Percentiles rank a stretch among this genome's conserved stretches.
phyloP scores from a whole-genome alignment of 495 filamentous ascomycete species.

The Xanthoparmelia taractica region DNA sequence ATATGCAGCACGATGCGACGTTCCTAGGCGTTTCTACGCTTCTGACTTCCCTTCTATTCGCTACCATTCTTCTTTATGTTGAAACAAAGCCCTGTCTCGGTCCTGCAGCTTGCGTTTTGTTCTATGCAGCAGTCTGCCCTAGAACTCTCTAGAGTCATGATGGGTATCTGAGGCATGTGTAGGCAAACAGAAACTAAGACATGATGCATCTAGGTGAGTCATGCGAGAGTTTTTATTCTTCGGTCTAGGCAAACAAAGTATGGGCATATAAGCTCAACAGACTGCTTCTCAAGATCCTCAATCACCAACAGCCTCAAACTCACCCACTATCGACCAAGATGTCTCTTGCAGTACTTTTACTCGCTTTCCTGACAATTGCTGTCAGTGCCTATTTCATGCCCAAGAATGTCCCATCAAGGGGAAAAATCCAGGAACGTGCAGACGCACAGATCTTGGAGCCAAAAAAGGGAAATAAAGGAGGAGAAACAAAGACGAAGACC shows the following conservation, averaged over 20 bases:
- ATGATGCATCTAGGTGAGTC: neutral
- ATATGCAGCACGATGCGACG: neutral
- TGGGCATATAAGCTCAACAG: neutral
- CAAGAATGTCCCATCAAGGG: neutral
- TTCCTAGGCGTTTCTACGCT: neutral
- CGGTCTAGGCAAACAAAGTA: neutral
- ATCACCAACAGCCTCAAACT: neutral
- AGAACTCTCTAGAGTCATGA: neutral
- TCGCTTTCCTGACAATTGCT: slow-evolving; percentile 11
- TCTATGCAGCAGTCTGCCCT: neutral
- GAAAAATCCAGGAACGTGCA: neutral
- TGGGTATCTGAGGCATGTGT: neutral
- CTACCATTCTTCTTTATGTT: neutral
- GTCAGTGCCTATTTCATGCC: slow-evolving; percentile 8
- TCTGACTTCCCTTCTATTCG: neutral
- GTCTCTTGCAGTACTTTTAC: slow-evolving; percentile 11
- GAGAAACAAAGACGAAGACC: slow-evolving; percentile 8
- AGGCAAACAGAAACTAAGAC: neutral
- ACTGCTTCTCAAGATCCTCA: neutral
- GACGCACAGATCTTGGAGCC: neutral
- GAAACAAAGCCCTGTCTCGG: neutral
- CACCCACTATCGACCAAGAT: slow-evolving; percentile 4
- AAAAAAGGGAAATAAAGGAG: neutral
- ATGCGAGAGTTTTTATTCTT: neutral
- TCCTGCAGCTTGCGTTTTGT: neutral